Conservation (phyloP, 495 filamentous ascomycete species). For the Penicillium robsamsonii region DNA sequence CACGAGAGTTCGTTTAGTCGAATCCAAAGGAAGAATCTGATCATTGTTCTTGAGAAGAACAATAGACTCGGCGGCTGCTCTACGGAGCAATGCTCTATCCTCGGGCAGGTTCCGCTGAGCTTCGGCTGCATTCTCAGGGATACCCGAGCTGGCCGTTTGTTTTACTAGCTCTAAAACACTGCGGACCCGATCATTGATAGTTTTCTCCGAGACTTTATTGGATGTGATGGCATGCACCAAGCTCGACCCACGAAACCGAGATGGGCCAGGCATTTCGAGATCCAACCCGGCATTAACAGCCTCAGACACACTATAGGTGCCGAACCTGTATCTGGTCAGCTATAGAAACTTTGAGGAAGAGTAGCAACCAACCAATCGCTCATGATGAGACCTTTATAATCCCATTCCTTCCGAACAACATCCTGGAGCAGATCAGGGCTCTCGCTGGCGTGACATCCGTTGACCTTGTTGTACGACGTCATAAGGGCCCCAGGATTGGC, state of each 20-base stretch:
- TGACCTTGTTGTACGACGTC: conserved; percentile 73
- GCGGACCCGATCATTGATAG: too few relatives aligned
- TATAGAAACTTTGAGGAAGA: conserved; percentile 28
- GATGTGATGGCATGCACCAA: too few relatives aligned
- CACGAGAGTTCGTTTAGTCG: too few relatives aligned
- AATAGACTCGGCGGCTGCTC: too few relatives aligned
- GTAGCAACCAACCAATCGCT: conserved; percentile 46
- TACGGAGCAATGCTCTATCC: too few relatives aligned
- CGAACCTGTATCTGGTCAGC: conserved; percentile 13
- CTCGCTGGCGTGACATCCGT: conserved; percentile 63
- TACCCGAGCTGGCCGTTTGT: too few relatives aligned
- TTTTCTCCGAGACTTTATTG: too few relatives aligned
- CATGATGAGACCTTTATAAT: conserved; percentile 48
- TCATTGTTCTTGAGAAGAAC: too few relatives aligned
- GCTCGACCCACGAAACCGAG: conserved; percentile 53
- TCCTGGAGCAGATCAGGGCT: conserved; percentile 55
- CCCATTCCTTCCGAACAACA: conserved; percentile 58
- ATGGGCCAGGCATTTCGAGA: conserved; percentile 67
- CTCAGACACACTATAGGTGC: conserved; percentile 38
- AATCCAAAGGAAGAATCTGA: too few relatives aligned
- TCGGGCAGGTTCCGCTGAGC: too few relatives aligned
- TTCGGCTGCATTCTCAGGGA: too few relatives aligned
- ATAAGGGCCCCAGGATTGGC: conserved; percentile 64
- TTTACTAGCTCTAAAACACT: too few relatives aligned
- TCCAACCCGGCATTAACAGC: conserved; percentile 63